Conservation (phyloP, 495 filamentous ascomycete species). For the Podospora fimiseda region DNA sequence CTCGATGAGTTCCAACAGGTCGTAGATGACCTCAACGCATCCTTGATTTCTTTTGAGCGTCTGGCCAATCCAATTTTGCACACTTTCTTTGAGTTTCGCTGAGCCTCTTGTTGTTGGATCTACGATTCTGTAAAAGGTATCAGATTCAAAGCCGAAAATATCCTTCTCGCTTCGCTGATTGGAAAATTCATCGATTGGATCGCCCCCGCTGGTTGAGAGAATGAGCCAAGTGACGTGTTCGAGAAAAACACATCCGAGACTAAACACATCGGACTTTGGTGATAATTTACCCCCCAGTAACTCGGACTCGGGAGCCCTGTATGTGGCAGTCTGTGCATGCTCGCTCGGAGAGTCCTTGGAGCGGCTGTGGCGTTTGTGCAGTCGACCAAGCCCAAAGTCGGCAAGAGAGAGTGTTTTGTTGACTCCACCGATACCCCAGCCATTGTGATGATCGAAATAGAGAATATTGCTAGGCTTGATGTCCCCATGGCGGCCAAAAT, state of each 20-base stretch:
- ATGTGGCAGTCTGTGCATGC: not conserved
- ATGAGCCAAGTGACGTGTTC: slow-evolving; percentile 4
- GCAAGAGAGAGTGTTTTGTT: not conserved
- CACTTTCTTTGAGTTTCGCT: not conserved
- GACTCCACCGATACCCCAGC: not conserved
- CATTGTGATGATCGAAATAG: not conserved
- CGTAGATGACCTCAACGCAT: not conserved
- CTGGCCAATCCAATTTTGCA: not conserved
- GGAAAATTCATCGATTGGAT: not conserved
- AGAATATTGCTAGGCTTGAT: slow-evolving; percentile 1
- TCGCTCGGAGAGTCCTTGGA: not conserved
- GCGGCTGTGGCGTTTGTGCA: not conserved
- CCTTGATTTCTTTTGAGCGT: not conserved
- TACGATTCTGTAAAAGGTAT: not conserved
- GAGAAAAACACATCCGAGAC: slow-evolving; percentile 7
- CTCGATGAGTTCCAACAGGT: not conserved
- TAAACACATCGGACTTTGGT: slow-evolving; percentile 4
- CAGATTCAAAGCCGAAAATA: not conserved
- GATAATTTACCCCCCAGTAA: not conserved
- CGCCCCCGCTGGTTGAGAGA: not conserved
- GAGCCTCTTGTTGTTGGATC: not conserved
- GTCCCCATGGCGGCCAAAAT: not conserved
- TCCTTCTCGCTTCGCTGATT: not conserved
- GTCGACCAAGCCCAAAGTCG: not conserved
- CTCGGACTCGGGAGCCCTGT: slow-evolving; percentile 4